Conservation (phyloP, 768 basidiomycete species). For the Glaciozyma martinii region DNA sequence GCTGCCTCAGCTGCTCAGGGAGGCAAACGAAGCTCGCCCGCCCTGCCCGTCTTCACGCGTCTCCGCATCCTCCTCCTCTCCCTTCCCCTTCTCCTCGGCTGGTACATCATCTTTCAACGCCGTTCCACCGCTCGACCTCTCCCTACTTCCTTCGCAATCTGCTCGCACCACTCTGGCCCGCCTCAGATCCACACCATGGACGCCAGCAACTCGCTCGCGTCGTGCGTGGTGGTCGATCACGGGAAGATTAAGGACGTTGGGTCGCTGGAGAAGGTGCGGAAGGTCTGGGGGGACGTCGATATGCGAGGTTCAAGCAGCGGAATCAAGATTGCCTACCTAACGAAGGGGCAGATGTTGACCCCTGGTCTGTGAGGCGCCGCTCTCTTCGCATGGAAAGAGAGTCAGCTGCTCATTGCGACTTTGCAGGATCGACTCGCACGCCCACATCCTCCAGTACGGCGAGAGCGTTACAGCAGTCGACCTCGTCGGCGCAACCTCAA, state of each 20-base stretch:
- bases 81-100: too few species aligned
- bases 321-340: conserved; percentile 6
- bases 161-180: too few species aligned
- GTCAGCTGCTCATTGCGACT: background rate
- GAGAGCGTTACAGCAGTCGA: conserved; percentile 55
- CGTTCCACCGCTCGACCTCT: too few species aligned
- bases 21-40: too few species aligned
- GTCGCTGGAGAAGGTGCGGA: background rate
- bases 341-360: conserved; percentile 1
- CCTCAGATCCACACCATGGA: too few species aligned
- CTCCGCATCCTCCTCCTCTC: too few species aligned
- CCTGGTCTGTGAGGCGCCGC: conserved; percentile 9
- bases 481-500: conserved; percentile 52
- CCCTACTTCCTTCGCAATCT: too few species aligned
- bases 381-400: background rate
- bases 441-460: conserved; percentile 67
- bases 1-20: too few species aligned
- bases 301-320: conserved; percentile 2
- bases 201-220: background rate
- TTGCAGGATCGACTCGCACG: conserved; percentile 58
- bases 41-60: too few species aligned
- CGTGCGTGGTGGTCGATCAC: conserved; percentile 21
- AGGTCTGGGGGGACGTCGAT: conserved; percentile 20
- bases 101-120: too few species aligned
- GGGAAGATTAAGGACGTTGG: conserved; percentile 2